These are phyloP conservation scores for Xerocomus nothofagi DNA, from an alignment of 1,284 basidiomycete genomes.

Conservation along the genomic window DNA sequence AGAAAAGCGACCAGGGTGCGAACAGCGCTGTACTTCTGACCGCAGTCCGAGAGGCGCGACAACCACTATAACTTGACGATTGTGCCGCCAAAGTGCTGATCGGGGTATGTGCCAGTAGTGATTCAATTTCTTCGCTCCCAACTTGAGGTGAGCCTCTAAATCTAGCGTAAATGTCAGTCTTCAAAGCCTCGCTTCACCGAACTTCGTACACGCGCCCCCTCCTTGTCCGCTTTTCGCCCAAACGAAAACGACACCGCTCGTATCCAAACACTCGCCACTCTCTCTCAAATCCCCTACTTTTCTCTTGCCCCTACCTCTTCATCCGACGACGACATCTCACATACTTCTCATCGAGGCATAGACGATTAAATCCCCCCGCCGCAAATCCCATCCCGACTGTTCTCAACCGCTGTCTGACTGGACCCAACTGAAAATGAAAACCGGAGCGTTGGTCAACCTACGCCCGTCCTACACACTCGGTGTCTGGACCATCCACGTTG, in stretches of 20 bases:
- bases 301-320: constrained; percentile 18
- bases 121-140: too few species aligned
- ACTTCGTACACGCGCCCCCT: too few species aligned
- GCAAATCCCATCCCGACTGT: constrained; percentile 31
- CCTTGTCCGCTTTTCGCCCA: constrained; percentile 6
- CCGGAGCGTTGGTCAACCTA: background rate
- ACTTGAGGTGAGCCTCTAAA: too few species aligned
- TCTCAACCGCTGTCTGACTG: constrained; percentile 23
- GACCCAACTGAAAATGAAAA: constrained; percentile 28
- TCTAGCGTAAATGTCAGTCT: too few species aligned
- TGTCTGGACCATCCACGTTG: constrained; percentile 28
- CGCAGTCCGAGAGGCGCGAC: too few species aligned
- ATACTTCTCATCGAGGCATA: background rate
- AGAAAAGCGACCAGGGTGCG: too few species aligned
- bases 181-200: too few species aligned
- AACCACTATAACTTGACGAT: too few species aligned
- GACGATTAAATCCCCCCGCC: constrained; percentile 17
- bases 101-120: too few species aligned
- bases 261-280: constrained; percentile 22
- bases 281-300: constrained; percentile 34
- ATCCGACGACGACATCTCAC: constrained; percentile 25
- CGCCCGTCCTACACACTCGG: constrained; percentile 18
- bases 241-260: constrained; percentile 13
- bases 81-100: too few species aligned
- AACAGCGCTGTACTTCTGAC: too few species aligned